Base-by-base conservation (phyloP, 306 rosid genomes). In the Mucuna pruriens region DNA sequence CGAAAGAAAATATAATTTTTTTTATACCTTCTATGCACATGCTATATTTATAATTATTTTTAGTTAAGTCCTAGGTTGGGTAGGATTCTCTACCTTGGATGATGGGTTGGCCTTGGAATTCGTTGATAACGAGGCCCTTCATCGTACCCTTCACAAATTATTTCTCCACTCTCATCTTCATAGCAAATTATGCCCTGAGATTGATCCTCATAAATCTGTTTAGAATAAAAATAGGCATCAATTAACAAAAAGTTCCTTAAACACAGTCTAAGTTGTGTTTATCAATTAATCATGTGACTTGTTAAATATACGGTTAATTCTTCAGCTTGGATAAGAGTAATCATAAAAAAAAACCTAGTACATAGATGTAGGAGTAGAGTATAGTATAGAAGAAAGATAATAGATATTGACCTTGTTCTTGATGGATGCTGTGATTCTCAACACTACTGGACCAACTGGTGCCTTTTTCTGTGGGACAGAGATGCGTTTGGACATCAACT, bases 141-240 rank as follows among this genome's bases (percentile, higher is more conserved):
- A 78, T 93, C 98, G 33, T 77, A 90, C n/a, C 94, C 99, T 90
- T 95, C 98, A 63, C 99, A 95, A 42, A 93, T 80, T 55, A 91
- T 85, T 74, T 93, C 97, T 34, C 99, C 98, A 80, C 81, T 86
- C 13, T 90, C 98, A 83, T 93, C 97, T 72, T 80, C 82, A 58
- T 91, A 95, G 84, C 99, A 95, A 48, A 95, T 69, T 82, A 95
- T 85, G 55, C 99, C 99, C 51, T 91, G 80, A 23, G 89, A 85
- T 73, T 29, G 72, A 85, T 95, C 94, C 89, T 95, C 99, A 77
- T 88, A 95, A 77, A 93, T 89, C 99, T 95, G 90, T 62, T 70
- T 48, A 77, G 31, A 46, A 36, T 3, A 40, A 38, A 70, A 73
- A 9, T 39, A 86, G 8, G 62, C 55, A 72, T 76, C 54, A 58